phyloP scores from a whole-genome alignment of 768 basidiomycete species.

The Boletus speciosus region DNA sequence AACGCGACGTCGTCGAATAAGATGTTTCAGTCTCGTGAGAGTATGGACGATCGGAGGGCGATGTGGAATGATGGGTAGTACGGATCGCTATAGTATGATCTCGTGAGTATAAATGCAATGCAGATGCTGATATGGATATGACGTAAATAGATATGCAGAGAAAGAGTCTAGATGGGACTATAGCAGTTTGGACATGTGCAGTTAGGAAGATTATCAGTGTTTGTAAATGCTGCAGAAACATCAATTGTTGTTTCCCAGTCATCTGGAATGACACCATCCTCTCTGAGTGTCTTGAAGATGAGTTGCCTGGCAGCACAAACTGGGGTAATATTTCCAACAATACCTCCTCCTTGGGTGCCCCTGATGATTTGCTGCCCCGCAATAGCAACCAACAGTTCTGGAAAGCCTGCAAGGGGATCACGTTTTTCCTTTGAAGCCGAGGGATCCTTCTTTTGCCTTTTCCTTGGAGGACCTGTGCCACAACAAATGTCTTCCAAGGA shows the following conservation, averaged over 20 bases:
- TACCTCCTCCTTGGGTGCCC: conserved; percentile 40
- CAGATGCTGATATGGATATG: not conserved
- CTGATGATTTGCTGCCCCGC: conserved; percentile 55
- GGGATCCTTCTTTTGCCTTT: conserved; percentile 8
- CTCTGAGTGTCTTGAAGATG: conserved; percentile 39
- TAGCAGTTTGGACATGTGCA: conserved; percentile 43
- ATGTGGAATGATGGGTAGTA: not conserved
- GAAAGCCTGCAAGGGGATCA: conserved; percentile 27
- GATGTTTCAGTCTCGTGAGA: not conserved
- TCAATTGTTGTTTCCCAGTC: conserved; percentile 39
- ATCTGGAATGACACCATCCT: conserved; percentile 29
- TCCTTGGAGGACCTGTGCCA: conserved; percentile 1
- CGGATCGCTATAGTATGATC: not conserved
- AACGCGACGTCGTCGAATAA: not conserved
- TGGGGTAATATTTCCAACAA: conserved; percentile 48
- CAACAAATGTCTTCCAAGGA: conserved; percentile 1
- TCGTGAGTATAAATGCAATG: not conserved
- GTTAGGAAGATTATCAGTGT: conserved; percentile 20
- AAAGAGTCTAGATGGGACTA: conserved; percentile 37
- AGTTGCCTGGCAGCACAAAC: conserved; percentile 47
- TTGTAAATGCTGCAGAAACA: conserved; percentile 21
- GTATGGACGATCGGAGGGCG: too few relatives aligned
- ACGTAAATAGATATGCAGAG: not conserved
- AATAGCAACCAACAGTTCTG: conserved; percentile 36
- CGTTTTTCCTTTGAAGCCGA: not conserved